Evolutionary conservation across 2,329 filamentous ascomycete genomes (phyloP).

Genomic region (Cladosporium austrohemisphaericum): DNA sequence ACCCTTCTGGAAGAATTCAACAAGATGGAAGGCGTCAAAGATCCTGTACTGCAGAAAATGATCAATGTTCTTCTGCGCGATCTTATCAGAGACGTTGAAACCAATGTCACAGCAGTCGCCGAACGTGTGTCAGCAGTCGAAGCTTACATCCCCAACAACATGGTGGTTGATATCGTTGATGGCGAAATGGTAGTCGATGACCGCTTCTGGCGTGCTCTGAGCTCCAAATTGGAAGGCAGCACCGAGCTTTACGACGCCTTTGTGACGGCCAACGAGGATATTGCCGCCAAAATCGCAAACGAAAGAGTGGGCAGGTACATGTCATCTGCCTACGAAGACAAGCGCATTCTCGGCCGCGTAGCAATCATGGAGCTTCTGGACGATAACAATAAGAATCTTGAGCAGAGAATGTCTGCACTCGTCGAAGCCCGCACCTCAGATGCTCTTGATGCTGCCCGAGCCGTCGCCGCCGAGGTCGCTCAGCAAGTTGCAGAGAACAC

Average conservation of each 20-base stretch:
- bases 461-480: conserved; percentile 12
- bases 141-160: conserved; percentile 51
- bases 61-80: neutral
- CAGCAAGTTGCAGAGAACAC: conserved; percentile 12
- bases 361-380: conserved; percentile 16
- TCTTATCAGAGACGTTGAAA: neutral
- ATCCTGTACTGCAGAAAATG: neutral
- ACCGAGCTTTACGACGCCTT: conserved; percentile 34
- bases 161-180: conserved; percentile 51
- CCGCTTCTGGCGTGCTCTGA: conserved; percentile 64
- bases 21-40: neutral
- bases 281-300: neutral
- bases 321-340: conserved; percentile 30
- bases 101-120: conserved; percentile 2
- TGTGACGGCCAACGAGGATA: conserved; percentile 35
- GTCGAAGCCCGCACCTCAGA: conserved; percentile 11
- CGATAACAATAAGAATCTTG: conserved; percentile 17
- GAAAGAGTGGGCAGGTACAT: conserved; percentile 24
- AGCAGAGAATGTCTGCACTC: neutral
- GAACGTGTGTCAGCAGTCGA: conserved; percentile 35
- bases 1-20: neutral
- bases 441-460: neutral
- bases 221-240: conserved; percentile 51
- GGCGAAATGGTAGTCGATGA: conserved; percentile 55
- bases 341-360: conserved; percentile 17